Percentiles rank a stretch among this genome's conserved stretches.
These are phyloP conservation scores for Botryotinia calthae DNA, from an alignment of 2,329 filamentous ascomycete species.

Conservation along the genomic window DNA sequence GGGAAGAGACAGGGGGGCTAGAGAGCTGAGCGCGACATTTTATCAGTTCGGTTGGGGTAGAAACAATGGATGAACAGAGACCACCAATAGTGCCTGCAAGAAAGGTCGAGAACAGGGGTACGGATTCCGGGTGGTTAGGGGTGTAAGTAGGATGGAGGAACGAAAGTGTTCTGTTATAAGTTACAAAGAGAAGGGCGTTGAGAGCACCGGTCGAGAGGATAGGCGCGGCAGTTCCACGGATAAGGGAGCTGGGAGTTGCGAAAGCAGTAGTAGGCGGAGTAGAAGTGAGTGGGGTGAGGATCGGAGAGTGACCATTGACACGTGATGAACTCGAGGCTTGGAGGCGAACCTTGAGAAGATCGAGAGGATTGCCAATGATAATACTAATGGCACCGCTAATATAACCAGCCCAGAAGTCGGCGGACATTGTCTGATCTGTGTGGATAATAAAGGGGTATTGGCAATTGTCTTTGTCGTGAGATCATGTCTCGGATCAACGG, in stretches of 20 bases:
- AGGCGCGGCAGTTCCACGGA: constrained; percentile 74
- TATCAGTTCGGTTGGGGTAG: constrained; percentile 83
- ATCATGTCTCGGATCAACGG: constrained; percentile 3
- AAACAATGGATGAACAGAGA: constrained; percentile 80
- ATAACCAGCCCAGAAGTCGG: constrained; percentile 94
- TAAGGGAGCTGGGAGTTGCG: constrained; percentile 42
- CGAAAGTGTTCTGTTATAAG: constrained; percentile 80
- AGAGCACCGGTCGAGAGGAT: constrained; percentile 87
- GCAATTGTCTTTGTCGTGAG: not conserved
- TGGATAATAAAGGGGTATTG: not conserved
- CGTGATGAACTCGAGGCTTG: constrained; percentile 56
- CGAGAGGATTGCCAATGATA: constrained; percentile 82
- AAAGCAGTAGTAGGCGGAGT: constrained; percentile 38
- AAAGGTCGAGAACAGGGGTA: constrained; percentile 66
- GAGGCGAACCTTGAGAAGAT: constrained; percentile 74
- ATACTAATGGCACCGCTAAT: constrained; percentile 83
- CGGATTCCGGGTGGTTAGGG: constrained; percentile 29
- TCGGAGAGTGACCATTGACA: constrained; percentile 6
- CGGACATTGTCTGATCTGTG: constrained; percentile 33
- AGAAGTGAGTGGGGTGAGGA: constrained; percentile 22
- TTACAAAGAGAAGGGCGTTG: constrained; percentile 85
- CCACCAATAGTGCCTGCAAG: constrained; percentile 77
- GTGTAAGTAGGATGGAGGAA: constrained; percentile 49
- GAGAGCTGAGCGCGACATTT: constrained; percentile 84
- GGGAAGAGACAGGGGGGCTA: constrained; percentile 43